These are phyloP conservation scores for Pichia ethanolica DNA, from an alignment of 805 yeast genomes.

Conservation along the genomic window DNA sequence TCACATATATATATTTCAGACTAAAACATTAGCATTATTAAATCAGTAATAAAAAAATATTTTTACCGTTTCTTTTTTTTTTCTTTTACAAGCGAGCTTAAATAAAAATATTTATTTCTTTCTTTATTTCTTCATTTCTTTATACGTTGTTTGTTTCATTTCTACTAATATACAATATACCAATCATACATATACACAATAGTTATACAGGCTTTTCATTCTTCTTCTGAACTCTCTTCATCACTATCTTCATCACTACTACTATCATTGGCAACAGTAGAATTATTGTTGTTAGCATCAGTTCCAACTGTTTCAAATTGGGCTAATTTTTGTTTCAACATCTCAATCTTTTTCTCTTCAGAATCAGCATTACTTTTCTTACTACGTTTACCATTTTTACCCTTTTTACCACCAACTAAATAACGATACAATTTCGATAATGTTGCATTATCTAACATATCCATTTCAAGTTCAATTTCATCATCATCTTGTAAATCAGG, in stretches of 20 bases:
- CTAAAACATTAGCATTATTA: no score
- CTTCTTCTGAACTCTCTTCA: slow-evolving; percentile 27
- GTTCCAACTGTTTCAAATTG: slow-evolving; percentile 43
- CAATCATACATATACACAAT: slow-evolving; percentile 3
- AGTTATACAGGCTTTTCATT: slow-evolving; percentile 11
- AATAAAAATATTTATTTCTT: not conserved
- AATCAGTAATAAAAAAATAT: no score
- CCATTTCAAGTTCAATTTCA: slow-evolving; percentile 95
- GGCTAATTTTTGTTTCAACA: slow-evolving; percentile 66
- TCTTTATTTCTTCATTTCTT: not conserved
- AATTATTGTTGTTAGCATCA: slow-evolving; percentile 25
- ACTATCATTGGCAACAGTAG: slow-evolving; percentile 28
- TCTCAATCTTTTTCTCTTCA: slow-evolving; percentile 69
- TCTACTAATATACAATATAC: slow-evolving; percentile 7
- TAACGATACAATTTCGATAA: slow-evolving; percentile 77
- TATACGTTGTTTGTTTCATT: not conserved
- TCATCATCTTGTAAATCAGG: slow-evolving; percentile 69
- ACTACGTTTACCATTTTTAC: slow-evolving; percentile 27
- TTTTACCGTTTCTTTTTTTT: no score
- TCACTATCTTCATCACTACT: slow-evolving; percentile 30
- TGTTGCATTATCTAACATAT: slow-evolving; percentile 78
- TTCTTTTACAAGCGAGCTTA: no score
- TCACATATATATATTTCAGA: no score
- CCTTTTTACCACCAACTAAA: slow-evolving; percentile 46
- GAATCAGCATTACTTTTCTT: slow-evolving; percentile 41